A percentile compares a stretch with the other conserved stretches of the same genome.
Evolutionary conservation across 2,329 filamentous ascomycete species (phyloP).

Genomic region (Hymenoscyphus occultus): DNA sequence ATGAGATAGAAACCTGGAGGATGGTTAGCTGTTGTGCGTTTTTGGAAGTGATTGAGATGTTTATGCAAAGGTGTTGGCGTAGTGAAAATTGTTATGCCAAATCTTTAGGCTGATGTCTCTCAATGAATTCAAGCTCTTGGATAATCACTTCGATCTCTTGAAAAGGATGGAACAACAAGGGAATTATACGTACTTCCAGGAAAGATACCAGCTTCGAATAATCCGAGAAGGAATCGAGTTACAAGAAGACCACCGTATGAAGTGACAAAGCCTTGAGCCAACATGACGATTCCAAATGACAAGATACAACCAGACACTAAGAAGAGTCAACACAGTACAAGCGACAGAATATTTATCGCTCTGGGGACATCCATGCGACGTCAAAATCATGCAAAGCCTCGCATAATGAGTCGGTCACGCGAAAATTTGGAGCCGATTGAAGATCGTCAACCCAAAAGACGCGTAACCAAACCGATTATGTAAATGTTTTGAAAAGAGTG

Average conservation of each 20-base stretch:
- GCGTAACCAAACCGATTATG: no score
- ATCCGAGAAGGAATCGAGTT: conserved; percentile 64
- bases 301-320: conserved; percentile 42
- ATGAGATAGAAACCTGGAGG: conserved; percentile 39
- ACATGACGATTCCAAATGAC: conserved; percentile 59
- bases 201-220: conserved; percentile 62
- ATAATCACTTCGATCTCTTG: not conserved
- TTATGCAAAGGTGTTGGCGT: not conserved
- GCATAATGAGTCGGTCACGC: no score
- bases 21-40: conserved; percentile 43
- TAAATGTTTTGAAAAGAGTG: conserved; percentile 39
- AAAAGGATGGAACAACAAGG: not conserved
- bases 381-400: no score
- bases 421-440: no score
- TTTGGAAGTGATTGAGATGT: conserved; percentile 55
- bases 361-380: no score
- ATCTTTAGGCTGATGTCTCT: no score
- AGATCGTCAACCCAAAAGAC: no score
- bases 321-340: not conserved
- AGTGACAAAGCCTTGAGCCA: conserved; percentile 64
- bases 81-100: no score
- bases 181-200: conserved; percentile 64
- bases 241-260: conserved; percentile 47
- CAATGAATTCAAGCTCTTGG: no score
- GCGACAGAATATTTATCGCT: no score